Evolutionary conservation across 768 basidiomycete species (phyloP).

Genomic region (Dacryopinax spathularia): DNA sequence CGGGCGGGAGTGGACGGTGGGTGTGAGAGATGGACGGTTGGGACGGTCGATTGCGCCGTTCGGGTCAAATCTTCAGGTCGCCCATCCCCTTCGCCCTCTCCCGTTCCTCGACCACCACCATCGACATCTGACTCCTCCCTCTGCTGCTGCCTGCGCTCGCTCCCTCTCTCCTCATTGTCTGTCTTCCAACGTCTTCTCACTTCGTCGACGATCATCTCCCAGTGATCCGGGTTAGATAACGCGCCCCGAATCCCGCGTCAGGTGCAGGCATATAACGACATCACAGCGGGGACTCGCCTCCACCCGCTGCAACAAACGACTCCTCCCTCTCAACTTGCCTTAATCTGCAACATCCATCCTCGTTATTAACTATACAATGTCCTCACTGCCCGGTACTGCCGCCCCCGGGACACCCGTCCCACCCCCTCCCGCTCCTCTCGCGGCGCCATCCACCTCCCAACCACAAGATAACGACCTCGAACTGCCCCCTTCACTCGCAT

Average conservation of each 20-base stretch:
- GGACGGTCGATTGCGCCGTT: too few relatives aligned
- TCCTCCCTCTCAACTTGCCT: background rate
- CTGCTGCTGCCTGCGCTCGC: background rate
- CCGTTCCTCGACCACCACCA: background rate
- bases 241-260: too few relatives aligned
- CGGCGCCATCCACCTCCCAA: background rate
- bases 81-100: too few relatives aligned
- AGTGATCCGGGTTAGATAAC: background rate
- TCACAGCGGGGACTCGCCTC: background rate
- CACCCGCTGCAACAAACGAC: too few relatives aligned
- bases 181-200: background rate
- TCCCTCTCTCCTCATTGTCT: background rate
- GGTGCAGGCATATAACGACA: slow-evolving; percentile 5
- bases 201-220: background rate
- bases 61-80: too few relatives aligned
- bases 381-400: background rate
- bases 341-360: background rate
- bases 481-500: slow-evolving; percentile 29
- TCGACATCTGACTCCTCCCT: background rate
- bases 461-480: background rate
- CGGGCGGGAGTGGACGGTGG: too few relatives aligned
- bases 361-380: background rate
- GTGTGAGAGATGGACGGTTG: too few relatives aligned
- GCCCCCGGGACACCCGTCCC: background rate
- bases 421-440: background rate